Evolutionary conservation across 164 flowering plant genomes (phyloP).

Genomic region (Tinospora cordifolia): DNA sequence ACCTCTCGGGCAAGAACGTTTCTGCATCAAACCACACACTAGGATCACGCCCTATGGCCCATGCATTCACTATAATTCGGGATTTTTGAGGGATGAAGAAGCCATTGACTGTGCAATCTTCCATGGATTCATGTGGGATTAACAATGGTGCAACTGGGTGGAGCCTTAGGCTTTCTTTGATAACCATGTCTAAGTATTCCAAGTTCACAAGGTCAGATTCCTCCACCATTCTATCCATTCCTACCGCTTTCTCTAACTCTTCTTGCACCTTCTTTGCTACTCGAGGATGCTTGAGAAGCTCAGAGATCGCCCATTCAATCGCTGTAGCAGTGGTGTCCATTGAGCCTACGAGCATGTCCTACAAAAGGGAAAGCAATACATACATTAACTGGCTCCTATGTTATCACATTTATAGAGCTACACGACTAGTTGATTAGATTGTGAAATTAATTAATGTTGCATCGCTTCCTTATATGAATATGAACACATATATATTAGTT

Average conservation of each 20-base stretch:
- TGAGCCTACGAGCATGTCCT: constrained; percentile 16
- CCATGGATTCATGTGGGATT: constrained; percentile 17
- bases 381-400: too few species aligned
- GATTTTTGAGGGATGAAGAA: constrained; percentile 18
- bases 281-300: constrained; percentile 15
- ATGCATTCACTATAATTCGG: constrained; percentile 15
- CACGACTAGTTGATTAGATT: too few species aligned
- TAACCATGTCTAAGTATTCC: constrained; percentile 13
- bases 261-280: constrained; percentile 19
- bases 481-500: too few species aligned
- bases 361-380: not conserved
- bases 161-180: constrained; percentile 23
- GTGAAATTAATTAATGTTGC: too few species aligned
- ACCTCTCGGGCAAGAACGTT: constrained; percentile 10
- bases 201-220: constrained; percentile 17
- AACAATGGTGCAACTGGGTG: constrained; percentile 23
- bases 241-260: constrained; percentile 15
- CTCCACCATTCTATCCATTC: constrained; percentile 18
- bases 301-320: constrained; percentile 13
- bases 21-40: constrained; percentile 13
- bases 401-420: too few species aligned
- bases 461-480: too few species aligned
- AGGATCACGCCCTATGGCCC: constrained; percentile 23
- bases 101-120: constrained; percentile 17
- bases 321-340: constrained; percentile 20